These are phyloP conservation scores for Pseudotulostoma volvatum DNA, from an alignment of 495 filamentous ascomycete species.

Conservation along the genomic window DNA sequence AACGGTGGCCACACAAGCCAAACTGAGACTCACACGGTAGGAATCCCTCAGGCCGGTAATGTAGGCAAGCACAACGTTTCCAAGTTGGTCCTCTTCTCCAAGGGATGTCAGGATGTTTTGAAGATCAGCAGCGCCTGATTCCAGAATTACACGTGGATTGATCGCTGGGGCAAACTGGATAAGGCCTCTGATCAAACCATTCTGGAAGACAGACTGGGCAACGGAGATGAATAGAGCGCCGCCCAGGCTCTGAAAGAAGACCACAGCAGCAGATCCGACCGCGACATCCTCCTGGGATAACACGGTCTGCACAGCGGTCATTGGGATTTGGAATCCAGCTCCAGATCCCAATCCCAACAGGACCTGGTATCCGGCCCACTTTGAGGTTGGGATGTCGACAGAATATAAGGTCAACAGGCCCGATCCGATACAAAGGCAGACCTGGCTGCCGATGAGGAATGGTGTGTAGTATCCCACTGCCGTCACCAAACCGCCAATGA, in stretches of 20 bases:
- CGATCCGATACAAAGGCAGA: conserved; percentile 40
- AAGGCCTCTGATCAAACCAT: conserved; percentile 36
- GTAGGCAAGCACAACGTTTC: conserved; percentile 14
- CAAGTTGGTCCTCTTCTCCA: conserved; percentile 11
- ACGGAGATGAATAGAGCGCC: conserved; percentile 51
- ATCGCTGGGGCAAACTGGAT: conserved; percentile 24
- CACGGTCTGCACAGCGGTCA: conserved; percentile 17
- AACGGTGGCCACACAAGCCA: conserved; percentile 21
- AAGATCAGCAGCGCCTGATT: conserved; percentile 42
- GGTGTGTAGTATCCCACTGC: conserved; percentile 52
- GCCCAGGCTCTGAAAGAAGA: conserved; percentile 55
- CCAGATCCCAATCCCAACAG: conserved; percentile 17
- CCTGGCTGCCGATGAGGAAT: conserved; percentile 33
- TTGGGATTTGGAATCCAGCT: conserved; percentile 29
- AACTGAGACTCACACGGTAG: conserved; percentile 16
- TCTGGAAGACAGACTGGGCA: conserved; percentile 46
- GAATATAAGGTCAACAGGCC: conserved; percentile 48
- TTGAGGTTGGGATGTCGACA: conserved; percentile 26
- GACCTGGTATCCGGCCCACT: conserved; percentile 35
- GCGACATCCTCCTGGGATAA: conserved; percentile 32
- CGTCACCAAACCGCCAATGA: conserved; percentile 36
- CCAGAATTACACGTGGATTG: conserved; percentile 30
- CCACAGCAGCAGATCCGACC: conserved; percentile 40
- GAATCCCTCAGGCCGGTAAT: conserved; percentile 14
- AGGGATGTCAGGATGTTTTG: conserved; percentile 23